Percentiles rank a stretch among this genome's conserved stretches.
Evolutionary conservation across 495 filamentous ascomycete genomes (phyloP).

Genomic region (Clohesyomyces aquaticus): DNA sequence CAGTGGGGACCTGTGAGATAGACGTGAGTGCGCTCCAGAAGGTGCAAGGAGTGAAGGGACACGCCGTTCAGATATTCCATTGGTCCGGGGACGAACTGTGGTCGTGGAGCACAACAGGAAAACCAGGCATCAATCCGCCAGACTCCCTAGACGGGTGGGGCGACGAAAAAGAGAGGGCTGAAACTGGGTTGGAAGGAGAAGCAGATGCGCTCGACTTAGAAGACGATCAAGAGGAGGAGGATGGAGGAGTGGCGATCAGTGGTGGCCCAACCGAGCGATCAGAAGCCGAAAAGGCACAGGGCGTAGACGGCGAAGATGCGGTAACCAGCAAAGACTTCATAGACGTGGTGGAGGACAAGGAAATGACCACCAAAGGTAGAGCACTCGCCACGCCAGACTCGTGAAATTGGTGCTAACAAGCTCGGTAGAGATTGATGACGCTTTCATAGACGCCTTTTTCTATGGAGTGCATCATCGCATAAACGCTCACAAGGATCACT

Average conservation of each 20-base stretch:
- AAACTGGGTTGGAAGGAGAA: constrained; percentile 32
- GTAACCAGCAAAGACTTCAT: constrained; percentile 33
- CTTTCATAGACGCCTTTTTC: constrained; percentile 69
- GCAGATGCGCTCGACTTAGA: constrained; percentile 42
- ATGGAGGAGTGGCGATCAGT: constrained; percentile 52
- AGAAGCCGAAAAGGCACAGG: constrained; percentile 38
- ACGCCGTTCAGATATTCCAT: constrained; percentile 68
- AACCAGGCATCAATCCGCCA: constrained; percentile 51
- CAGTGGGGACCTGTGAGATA: constrained; percentile 69
- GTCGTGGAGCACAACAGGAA: constrained; percentile 63
- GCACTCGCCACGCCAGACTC: not conserved
- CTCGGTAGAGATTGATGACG: constrained; percentile 69
- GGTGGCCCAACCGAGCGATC: constrained; percentile 26
- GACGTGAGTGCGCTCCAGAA: constrained; percentile 62
- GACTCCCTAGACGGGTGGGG: constrained; percentile 48
- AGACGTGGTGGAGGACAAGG: constrained; percentile 49
- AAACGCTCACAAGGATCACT: constrained; percentile 56
- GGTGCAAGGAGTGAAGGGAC: constrained; percentile 68
- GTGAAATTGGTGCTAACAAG: constrained; percentile 10
- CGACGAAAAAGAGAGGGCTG: constrained; percentile 29
- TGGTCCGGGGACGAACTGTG: constrained; percentile 78
- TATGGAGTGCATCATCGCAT: constrained; percentile 62
- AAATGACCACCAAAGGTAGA: constrained; percentile 62
- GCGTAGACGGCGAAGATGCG: constrained; percentile 44
- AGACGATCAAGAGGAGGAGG: constrained; percentile 51